Conservation (phyloP, 257 asterid species). For the Capsicum rhomboideum region DNA sequence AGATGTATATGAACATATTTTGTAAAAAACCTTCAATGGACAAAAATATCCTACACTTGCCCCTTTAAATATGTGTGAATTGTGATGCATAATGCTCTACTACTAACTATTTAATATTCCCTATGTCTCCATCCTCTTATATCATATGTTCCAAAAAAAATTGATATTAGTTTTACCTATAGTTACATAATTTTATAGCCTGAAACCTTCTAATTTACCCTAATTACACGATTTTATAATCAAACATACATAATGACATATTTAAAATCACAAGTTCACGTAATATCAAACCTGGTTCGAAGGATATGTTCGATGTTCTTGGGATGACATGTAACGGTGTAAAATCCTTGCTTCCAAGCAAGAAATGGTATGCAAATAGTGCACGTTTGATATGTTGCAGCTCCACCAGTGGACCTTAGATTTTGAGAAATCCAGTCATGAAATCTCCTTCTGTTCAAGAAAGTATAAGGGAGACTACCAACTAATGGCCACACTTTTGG, state of each 20-base stretch:
- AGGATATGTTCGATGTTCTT: constrained; percentile 76
- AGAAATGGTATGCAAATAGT: constrained; percentile 61
- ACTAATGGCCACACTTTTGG: constrained; percentile 62
- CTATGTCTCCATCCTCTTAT: background rate
- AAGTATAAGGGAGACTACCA: constrained; percentile 64
- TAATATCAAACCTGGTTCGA: constrained; percentile 41
- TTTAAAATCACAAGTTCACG: background rate
- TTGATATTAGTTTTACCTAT: background rate
- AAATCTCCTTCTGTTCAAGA: constrained; percentile 49
- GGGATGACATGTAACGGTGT: constrained; percentile 78
- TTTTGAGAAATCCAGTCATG: constrained; percentile 78
- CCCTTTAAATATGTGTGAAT: background rate
- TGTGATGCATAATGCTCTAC: background rate
- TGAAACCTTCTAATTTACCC: background rate
- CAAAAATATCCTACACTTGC: background rate
- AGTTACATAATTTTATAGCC: background rate
- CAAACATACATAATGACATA: background rate
- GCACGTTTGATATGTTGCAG: constrained; percentile 71
- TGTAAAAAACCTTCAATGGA: background rate
- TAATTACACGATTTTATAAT: too few species aligned
- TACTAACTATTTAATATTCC: background rate
- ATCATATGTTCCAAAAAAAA: background rate
- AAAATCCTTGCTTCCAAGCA: constrained; percentile 60
- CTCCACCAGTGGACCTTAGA: constrained; percentile 40
- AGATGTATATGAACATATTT: background rate